Percentiles rank a stretch among this genome's conserved stretches.
Conservation (phyloP, 140 eudicot species). For the Eryngium alpinum region DNA sequence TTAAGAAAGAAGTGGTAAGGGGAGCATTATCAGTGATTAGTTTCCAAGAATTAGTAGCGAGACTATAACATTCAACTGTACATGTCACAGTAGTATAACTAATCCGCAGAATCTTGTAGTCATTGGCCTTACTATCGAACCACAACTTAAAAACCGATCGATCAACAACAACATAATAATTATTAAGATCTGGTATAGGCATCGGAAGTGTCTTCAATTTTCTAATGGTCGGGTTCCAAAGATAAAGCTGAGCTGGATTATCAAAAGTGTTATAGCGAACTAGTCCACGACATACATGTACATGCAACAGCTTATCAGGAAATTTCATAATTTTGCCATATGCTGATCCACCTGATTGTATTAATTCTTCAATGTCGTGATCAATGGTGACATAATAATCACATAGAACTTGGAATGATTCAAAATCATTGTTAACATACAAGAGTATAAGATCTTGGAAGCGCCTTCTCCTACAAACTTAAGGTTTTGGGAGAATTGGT, state of each 20-base stretch:
- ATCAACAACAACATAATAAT: not conserved
- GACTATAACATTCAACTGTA: not conserved
- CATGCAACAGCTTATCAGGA: not conserved
- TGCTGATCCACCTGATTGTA: not conserved
- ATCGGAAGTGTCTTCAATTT: not conserved
- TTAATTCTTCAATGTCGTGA: not conserved
- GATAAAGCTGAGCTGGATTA: not conserved
- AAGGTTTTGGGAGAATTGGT: too few species aligned
- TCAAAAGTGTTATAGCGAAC: not conserved
- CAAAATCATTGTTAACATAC: too few species aligned
- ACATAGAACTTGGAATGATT: too few species aligned
- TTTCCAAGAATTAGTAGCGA: not conserved
- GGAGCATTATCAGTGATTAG: not conserved
- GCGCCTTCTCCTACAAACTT: too few species aligned
- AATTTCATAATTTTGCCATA: too few species aligned
- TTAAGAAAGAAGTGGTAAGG: not conserved
- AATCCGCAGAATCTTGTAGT: not conserved
- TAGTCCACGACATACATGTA: not conserved
- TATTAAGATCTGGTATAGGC: not conserved
- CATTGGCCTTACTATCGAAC: not conserved
- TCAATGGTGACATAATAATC: not conserved
- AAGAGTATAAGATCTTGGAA: too few species aligned
- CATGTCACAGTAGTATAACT: not conserved
- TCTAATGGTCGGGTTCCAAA: not conserved
- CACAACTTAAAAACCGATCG: not conserved